A percentile compares a stretch with the other conserved stretches of the same genome.
These are phyloP conservation scores for Pinus taeda DNA, from an alignment of 75 land plant species.

Conservation along the genomic window DNA sequence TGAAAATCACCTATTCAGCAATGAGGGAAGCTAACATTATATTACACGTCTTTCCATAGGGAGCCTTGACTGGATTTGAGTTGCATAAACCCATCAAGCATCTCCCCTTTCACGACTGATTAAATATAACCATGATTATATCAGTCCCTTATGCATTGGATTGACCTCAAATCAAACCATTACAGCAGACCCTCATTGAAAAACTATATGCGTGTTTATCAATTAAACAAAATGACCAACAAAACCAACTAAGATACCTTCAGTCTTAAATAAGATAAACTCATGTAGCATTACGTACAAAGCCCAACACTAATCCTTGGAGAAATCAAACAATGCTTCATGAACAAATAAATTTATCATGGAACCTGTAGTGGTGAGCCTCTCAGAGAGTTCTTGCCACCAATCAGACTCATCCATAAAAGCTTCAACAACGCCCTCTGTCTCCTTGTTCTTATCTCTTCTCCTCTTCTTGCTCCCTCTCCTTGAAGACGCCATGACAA, in stretches of 20 bases:
- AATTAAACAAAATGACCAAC: too few relatives aligned
- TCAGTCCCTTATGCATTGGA: too few relatives aligned
- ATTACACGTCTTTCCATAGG: neutral
- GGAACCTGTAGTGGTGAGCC: neutral
- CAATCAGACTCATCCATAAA: neutral
- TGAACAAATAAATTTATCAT: neutral
- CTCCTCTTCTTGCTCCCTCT: neutral
- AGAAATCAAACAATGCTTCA: conserved; percentile 5
- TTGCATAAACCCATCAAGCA: too few relatives aligned
- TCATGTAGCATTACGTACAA: neutral
- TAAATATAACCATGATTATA: too few relatives aligned
- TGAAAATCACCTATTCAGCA: neutral
- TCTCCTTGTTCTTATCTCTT: neutral
- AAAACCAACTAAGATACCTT: too few relatives aligned
- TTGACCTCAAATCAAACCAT: neutral
- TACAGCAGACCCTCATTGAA: neutral
- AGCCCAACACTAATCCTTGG: too few relatives aligned
- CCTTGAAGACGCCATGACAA: conserved; percentile 1
- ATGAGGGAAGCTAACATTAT: neutral
- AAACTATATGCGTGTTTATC: too few relatives aligned
- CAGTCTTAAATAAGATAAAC: neutral
- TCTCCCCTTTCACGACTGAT: too few relatives aligned
- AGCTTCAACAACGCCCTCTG: neutral
- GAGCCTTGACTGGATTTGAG: too few relatives aligned
- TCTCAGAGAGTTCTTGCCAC: conserved; percentile 5